Evolutionary conservation across 2,329 filamentous ascomycete species (phyloP).

Genomic region (Colletotrichum sp.): DNA sequence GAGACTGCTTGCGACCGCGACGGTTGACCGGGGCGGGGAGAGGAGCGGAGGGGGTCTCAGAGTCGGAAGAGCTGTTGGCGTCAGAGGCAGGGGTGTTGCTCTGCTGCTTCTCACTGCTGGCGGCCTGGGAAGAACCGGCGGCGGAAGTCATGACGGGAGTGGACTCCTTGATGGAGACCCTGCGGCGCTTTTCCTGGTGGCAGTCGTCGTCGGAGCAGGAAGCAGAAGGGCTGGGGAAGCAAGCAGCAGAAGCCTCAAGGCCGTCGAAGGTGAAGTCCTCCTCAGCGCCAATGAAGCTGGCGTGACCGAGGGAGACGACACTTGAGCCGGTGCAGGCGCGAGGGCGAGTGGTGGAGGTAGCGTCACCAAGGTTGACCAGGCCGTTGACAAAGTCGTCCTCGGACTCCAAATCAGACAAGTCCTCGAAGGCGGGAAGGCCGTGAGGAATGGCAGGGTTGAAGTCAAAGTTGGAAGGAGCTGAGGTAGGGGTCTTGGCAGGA

Average conservation of each 20-base stretch:
- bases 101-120: slow-evolving; percentile 38
- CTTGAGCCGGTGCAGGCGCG: slow-evolving; percentile 72
- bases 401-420: slow-evolving; percentile 87
- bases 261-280: slow-evolving; percentile 80
- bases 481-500: slow-evolving; percentile 52
- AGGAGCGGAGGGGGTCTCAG: slow-evolving; percentile 48
- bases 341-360: slow-evolving; percentile 65
- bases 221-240: slow-evolving; percentile 67
- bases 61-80: slow-evolving; percentile 44
- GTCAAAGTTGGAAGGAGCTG: slow-evolving; percentile 52
- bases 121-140: slow-evolving; percentile 37
- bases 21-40: slow-evolving; percentile 74
- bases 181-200: slow-evolving; percentile 63
- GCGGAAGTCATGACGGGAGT: slow-evolving; percentile 49
- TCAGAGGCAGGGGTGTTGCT: slow-evolving; percentile 35
- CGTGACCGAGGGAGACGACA: slow-evolving; percentile 73
- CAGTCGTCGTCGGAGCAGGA: slow-evolving; percentile 54
- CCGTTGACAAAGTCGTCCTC: slow-evolving; percentile 26
- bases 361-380: slow-evolving; percentile 25
- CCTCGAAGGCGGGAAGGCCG: slow-evolving; percentile 78
- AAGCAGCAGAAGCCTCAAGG: slow-evolving; percentile 63
- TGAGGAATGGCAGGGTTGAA: slow-evolving; percentile 55
- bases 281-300: slow-evolving; percentile 73
- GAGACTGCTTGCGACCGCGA: slow-evolving; percentile 95
- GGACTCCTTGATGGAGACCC: slow-evolving; percentile 50